Percentiles rank a stretch among this genome's conserved stretches.
These are phyloP conservation scores for Trichoderma sp. DNA, from an alignment of 2,329 filamentous ascomycete species.

Conservation along the genomic window DNA sequence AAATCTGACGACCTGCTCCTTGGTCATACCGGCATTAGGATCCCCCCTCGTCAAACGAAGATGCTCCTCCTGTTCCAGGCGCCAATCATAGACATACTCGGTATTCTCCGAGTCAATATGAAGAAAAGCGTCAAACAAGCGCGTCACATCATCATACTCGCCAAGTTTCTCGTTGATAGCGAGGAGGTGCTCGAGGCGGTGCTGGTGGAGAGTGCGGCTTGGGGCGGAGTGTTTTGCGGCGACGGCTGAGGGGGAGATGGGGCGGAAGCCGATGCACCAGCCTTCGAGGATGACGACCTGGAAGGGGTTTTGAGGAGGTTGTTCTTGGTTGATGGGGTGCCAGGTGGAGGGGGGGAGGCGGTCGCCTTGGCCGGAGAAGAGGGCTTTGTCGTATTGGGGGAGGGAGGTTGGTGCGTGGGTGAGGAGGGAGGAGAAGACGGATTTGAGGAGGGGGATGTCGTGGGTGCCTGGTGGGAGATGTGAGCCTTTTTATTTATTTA, in stretches of 20 bases:
- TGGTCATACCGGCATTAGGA: constrained; percentile 67
- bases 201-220: constrained; percentile 47
- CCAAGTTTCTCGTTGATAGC: constrained; percentile 49
- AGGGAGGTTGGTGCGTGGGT: constrained; percentile 52
- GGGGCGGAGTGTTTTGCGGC: constrained; percentile 51
- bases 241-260: constrained; percentile 52
- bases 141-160: constrained; percentile 49
- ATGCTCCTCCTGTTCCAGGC: constrained; percentile 73
- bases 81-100: constrained; percentile 79
- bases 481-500: not conserved
- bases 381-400: constrained; percentile 81
- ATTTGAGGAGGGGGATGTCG: constrained; percentile 62
- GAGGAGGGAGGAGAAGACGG: constrained; percentile 60
- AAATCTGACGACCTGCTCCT: constrained; percentile 74
- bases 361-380: constrained; percentile 73
- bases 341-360: constrained; percentile 62
- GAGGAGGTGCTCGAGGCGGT: constrained; percentile 49
- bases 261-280: constrained; percentile 84
- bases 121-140: constrained; percentile 52
- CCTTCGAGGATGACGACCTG: constrained; percentile 79
- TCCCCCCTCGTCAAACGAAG: constrained; percentile 62
- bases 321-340: constrained; percentile 53
- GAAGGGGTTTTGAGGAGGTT: constrained; percentile 33
- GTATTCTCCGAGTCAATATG: constrained; percentile 68
- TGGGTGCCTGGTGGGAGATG: constrained; percentile 52